Conservation (phyloP, 495 filamentous ascomycete genomes). For the Tuber brumale region DNA sequence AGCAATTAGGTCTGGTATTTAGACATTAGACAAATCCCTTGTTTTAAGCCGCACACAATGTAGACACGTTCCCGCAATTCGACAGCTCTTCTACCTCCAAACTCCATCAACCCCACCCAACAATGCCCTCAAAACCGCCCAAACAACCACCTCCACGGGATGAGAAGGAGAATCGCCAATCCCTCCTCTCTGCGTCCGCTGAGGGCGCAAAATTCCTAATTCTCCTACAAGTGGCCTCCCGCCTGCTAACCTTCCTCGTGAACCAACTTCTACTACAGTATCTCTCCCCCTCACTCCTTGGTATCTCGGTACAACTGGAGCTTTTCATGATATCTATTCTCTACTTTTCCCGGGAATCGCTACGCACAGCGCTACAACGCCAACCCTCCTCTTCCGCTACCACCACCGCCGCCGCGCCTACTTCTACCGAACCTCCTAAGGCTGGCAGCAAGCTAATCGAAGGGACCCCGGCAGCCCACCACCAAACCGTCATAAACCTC, state of each 20-base stretch:
- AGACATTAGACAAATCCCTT: not conserved
- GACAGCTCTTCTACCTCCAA: not conserved
- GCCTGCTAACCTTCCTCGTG: conserved; percentile 77
- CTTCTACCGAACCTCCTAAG: conserved; percentile 21
- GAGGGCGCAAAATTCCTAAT: conserved; percentile 78
- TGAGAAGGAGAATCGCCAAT: conserved; percentile 10
- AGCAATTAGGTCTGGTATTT: not conserved
- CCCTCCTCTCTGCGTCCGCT: conserved; percentile 50
- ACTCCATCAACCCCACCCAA: not conserved
- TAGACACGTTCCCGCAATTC: conserved; percentile 15
- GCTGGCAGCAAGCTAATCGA: conserved; percentile 15
- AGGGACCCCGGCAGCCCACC: conserved; percentile 29
- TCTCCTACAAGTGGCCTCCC: conserved; percentile 72
- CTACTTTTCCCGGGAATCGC: conserved; percentile 83
- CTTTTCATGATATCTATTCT: conserved; percentile 80
- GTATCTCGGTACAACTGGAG: conserved; percentile 80
- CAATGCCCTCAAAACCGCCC: conserved; percentile 21
- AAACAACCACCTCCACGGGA: conserved; percentile 11
- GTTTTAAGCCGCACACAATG: conserved; percentile 23
- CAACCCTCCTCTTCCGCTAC: conserved; percentile 48
- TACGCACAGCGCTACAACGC: conserved; percentile 78
- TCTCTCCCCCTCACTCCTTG: conserved; percentile 74
- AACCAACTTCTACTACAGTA: conserved; percentile 86
- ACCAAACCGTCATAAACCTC: conserved; percentile 78
- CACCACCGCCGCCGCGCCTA: conserved; percentile 36